Evolutionary conservation across 208 protist species (phyloP).

Genomic region (Trichomonas tenax): DNA sequence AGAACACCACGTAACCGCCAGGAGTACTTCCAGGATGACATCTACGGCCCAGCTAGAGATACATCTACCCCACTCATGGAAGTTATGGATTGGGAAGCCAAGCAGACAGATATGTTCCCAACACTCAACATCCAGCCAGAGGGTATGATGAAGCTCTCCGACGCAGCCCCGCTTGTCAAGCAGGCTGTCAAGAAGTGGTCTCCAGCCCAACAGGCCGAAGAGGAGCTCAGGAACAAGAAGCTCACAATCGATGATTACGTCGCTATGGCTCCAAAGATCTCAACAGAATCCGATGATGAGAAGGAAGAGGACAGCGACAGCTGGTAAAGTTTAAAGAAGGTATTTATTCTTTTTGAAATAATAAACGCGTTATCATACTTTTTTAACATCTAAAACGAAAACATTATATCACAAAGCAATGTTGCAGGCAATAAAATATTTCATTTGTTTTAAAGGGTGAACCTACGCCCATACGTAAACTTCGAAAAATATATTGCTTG

Average conservation of each 20-base stretch:
- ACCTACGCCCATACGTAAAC: too few relatives aligned
- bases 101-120: background rate
- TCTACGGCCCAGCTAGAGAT: background rate
- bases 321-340: background rate
- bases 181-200: background rate
- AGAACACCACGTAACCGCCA: background rate
- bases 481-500: too few relatives aligned
- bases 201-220: background rate
- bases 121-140: background rate
- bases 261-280: background rate
- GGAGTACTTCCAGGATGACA: constrained; percentile 8
- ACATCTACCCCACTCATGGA: background rate
- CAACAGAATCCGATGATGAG: background rate
- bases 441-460: too few relatives aligned
- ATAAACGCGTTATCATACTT: too few relatives aligned
- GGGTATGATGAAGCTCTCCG: background rate
- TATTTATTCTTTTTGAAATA: too few relatives aligned
- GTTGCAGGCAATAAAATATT: too few relatives aligned
- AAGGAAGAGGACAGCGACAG: background rate
- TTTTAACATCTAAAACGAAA: too few relatives aligned
- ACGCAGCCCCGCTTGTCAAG: background rate
- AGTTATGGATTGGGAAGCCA: background rate
- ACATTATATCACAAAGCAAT: too few relatives aligned
- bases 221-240: background rate
- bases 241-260: background rate